phyloP scores from a whole-genome alignment of 2,329 filamentous ascomycete genomes.

The Phaeosphaeriaceae sp. region DNA sequence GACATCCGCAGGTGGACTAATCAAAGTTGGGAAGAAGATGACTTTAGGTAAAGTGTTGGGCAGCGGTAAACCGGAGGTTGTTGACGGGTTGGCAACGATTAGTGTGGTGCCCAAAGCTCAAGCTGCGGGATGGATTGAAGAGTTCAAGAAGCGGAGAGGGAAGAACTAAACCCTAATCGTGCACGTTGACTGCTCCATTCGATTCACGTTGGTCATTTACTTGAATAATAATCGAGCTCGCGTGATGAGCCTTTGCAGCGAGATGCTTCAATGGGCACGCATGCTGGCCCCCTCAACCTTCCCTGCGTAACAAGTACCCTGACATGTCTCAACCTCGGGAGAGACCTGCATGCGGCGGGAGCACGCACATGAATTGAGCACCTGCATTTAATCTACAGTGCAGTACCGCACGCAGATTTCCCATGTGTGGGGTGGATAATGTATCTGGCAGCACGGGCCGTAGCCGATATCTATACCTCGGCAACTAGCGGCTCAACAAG shows the following conservation, averaged over 20 bases:
- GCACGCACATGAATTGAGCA: not conserved
- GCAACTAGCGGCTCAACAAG: not conserved
- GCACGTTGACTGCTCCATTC: too few species aligned
- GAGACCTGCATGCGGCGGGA: not conserved
- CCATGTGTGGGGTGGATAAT: not conserved
- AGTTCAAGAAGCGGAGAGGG: conserved; percentile 76
- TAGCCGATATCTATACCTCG: not conserved
- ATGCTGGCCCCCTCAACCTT: too few species aligned
- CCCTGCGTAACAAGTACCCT: too few species aligned
- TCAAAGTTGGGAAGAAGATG: conserved; percentile 90
- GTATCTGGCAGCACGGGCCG: not conserved
- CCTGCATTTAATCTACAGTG: not conserved
- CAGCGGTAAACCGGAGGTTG: conserved; percentile 80
- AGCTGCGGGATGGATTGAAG: conserved; percentile 77
- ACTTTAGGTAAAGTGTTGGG: conserved; percentile 75
- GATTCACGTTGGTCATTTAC: not conserved
- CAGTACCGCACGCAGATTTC: not conserved
- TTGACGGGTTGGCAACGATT: conserved; percentile 83
- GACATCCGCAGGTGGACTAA: conserved; percentile 76
- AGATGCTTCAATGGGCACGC: not conserved
- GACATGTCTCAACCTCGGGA: too few species aligned
- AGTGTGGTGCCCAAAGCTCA: conserved; percentile 78
- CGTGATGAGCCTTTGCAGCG: not conserved
- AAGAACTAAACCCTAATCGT: conserved; percentile 7
- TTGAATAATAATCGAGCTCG: not conserved